A percentile compares a stretch with the other conserved stretches of the same genome.
Conservation (phyloP, 192 early-diverging fungal genomes). For the Coemansia sp. region DNA sequence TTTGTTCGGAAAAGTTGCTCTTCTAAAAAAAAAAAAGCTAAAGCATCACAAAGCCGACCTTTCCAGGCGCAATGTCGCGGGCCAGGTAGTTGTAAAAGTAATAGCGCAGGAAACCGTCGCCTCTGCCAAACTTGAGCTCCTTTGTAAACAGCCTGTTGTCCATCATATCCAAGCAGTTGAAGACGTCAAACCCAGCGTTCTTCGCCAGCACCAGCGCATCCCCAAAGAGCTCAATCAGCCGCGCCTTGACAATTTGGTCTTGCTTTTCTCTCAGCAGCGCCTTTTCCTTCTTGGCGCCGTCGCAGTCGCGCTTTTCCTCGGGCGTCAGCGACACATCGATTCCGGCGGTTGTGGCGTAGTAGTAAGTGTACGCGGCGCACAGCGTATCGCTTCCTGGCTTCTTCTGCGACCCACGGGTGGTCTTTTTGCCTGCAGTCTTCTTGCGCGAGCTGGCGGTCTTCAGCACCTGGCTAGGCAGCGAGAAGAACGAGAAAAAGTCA, state of each 20-base stretch:
- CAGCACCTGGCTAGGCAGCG: constrained; percentile 88
- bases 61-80: constrained; percentile 60
- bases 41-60: constrained; percentile 90
- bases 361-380: constrained; percentile 93
- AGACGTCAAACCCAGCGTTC: constrained; percentile 81
- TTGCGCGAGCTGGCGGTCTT: constrained; percentile 55
- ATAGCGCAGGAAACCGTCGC: constrained; percentile 93
- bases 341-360: constrained; percentile 73
- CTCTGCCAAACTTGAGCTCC: constrained; percentile 85
- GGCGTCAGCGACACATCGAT: constrained; percentile 30
- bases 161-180: constrained; percentile 93
- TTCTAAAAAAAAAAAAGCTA: too few relatives aligned
- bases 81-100: constrained; percentile 97
- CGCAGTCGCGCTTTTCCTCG: constrained; percentile 40
- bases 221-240: constrained; percentile 65
- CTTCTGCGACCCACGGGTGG: neutral
- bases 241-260: constrained; percentile 46
- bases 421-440: constrained; percentile 5
- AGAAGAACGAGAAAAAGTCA: constrained; percentile 95
- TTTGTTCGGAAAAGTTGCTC: too few relatives aligned
- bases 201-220: constrained; percentile 78
- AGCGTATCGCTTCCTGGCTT: constrained; percentile 35
- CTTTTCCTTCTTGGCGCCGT: constrained; percentile 50
- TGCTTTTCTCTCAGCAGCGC: constrained; percentile 35
- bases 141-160: constrained; percentile 80